phyloP scores from a whole-genome alignment of 2,329 filamentous ascomycete genomes.

The Myriosclerotinia curreyana region DNA sequence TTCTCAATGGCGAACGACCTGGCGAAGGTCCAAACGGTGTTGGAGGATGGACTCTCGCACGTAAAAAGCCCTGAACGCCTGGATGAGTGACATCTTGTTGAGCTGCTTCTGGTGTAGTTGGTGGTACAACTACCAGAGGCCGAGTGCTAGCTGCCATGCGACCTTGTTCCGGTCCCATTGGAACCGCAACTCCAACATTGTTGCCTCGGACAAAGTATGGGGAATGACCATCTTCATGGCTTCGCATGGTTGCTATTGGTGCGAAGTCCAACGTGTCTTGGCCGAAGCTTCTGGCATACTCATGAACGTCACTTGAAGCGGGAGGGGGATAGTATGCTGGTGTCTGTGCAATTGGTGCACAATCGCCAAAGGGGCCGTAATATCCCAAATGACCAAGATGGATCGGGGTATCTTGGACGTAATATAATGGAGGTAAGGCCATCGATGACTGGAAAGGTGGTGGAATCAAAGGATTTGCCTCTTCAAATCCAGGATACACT shows the following conservation, averaged over 20 bases:
- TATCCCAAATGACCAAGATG: no score
- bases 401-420: no score
- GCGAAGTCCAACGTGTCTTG: no score
- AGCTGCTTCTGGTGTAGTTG: background rate
- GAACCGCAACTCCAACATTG: background rate
- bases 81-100: no score
- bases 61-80: background rate
- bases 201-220: background rate
- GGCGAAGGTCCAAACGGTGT: background rate
- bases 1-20: background rate
- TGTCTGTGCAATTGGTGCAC: no score
- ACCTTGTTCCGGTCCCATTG: background rate
- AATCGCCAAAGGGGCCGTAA: no score
- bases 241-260: background rate
- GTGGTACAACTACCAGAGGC: conserved; percentile 5
- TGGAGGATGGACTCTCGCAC: background rate
- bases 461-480: background rate
- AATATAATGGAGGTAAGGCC: no score
- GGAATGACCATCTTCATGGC: background rate
- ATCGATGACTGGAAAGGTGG: background rate
- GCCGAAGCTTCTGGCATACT: no score
- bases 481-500: background rate
- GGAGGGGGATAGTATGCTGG: no score
- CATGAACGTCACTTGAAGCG: no score
- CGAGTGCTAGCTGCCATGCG: background rate